Percentiles rank a stretch among this genome's conserved stretches.
These are phyloP conservation scores for Leptographium radiaticola DNA, from an alignment of 2,329 filamentous ascomycete species.

Conservation along the genomic window DNA sequence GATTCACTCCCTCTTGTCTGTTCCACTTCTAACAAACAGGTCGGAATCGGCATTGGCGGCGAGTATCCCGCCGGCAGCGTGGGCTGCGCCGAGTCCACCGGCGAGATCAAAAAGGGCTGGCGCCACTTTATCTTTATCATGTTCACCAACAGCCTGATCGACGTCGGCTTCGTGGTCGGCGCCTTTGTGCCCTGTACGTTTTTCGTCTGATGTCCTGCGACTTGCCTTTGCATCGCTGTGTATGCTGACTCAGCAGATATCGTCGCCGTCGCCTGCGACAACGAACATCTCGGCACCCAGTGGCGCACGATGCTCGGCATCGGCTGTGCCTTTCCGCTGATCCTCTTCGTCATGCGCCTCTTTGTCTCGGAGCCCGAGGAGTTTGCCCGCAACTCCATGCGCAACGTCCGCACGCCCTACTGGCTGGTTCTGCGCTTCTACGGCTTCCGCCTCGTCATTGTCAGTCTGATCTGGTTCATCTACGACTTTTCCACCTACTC, in stretches of 20 bases:
- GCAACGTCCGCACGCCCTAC: conserved; percentile 43
- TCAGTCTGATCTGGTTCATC: conserved; percentile 72
- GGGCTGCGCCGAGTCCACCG: conserved; percentile 69
- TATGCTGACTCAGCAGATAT: conserved; percentile 21
- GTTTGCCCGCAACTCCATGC: conserved; percentile 59
- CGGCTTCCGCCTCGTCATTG: conserved; percentile 55
- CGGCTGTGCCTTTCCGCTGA: conserved; percentile 62
- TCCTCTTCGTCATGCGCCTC: conserved; percentile 57
- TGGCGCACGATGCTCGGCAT: conserved; percentile 76
- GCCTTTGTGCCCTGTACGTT: conserved; percentile 52
- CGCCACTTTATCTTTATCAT: conserved; percentile 87
- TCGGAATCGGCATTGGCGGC: conserved; percentile 65
- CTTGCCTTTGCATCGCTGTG: conserved; percentile 5
- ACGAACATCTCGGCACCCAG: conserved; percentile 54
- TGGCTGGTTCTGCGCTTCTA: conserved; percentile 50
- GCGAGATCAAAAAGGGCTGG: conserved; percentile 66
- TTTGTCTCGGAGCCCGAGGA: conserved; percentile 69
- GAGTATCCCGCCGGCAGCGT: conserved; percentile 79
- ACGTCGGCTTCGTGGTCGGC: conserved; percentile 65
- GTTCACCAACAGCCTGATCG: conserved; percentile 15
- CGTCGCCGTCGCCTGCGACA: conserved; percentile 41
- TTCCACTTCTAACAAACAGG: conserved; percentile 14
- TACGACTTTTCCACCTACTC: conserved; percentile 78
- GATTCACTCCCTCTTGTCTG: not conserved
- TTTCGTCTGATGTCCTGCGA: not conserved